Evolutionary conservation across 768 basidiomycete species (phyloP), one percentile per base, ranked within the genome.

Genomic region (Rhodotorula diobovata): DNA sequence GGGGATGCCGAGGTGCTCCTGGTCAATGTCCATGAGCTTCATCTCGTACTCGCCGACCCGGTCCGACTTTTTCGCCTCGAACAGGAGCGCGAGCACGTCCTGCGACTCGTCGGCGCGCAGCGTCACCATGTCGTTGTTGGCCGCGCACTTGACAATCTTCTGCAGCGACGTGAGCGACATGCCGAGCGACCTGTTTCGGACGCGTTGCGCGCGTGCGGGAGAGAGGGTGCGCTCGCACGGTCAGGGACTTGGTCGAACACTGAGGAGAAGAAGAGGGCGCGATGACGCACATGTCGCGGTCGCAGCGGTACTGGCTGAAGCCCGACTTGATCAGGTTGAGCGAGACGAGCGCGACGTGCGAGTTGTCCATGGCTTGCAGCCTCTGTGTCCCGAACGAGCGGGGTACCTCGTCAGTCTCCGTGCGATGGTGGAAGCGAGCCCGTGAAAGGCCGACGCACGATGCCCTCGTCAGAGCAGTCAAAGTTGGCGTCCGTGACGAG

Each of bases 281-380:
- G 37, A 37, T 7, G 18, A 63, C 73, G 46, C 21, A 75, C 86
- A 98, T 91, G 45, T 94, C 90, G 12, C 93, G 86, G 81, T 99
- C 96, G 79, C 95, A 98, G 74, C 96, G 89, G 81, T 89, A 99
- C 63, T 85, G 83, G 76, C 86, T 85, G 85, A 99, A 98, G 43
- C 91, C 91, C 0, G 85, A 82, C 2, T 87, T 86, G 51, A 88
- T 83, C 41, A 99, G 85, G 71, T 89, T 86, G 58, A 96, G 92
- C 15, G 91, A 84, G 51, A 99, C 95, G 75, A 98, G 90, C 1
- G 95, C 96, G 78, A 99, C 95, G 81, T 98, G 95, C 5, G 95
- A 96, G 85, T 97, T 98, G 83, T 98, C 96, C 95, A 98, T 99
- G 8, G 95, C 96, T 83, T 98, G 95, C 10, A 99, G 86, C 34